A percentile compares a stretch with the other conserved stretches of the same genome.
Evolutionary conservation across 345 rosid genomes (phyloP).

Genomic region (Populus simonii): DNA sequence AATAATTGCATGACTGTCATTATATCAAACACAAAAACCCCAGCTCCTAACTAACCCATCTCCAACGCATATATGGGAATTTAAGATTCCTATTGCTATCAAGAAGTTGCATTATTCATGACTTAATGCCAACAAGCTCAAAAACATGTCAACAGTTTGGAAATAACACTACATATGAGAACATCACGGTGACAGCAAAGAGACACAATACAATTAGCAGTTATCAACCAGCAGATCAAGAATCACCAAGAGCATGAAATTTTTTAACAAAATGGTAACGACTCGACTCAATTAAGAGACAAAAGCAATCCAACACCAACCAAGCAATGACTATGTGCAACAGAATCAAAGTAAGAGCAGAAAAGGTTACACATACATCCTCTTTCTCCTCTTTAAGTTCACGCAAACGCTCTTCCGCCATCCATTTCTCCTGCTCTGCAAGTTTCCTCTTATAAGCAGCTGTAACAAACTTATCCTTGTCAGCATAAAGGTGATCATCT

Average conservation of each 20-base stretch:
- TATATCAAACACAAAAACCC: not conserved
- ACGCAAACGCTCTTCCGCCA: conserved; percentile 65
- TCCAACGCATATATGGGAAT: not conserved
- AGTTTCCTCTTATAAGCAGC: conserved; percentile 80
- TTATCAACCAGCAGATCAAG: not conserved
- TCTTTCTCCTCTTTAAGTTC: conserved; percentile 79
- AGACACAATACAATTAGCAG: not conserved
- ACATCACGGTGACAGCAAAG: not conserved
- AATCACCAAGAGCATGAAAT: not conserved
- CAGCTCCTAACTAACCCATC: not conserved
- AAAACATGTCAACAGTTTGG: not conserved
- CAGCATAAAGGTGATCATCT: conserved; percentile 83
- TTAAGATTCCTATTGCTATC: not conserved
- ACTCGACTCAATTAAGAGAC: not conserved
- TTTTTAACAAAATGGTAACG: not conserved
- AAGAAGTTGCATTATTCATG: not conserved
- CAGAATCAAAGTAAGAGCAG: not conserved
- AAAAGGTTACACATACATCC: conserved; percentile 52
- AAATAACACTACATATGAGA: not conserved
- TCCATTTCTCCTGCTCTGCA: conserved; percentile 79
- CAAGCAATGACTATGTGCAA: not conserved
- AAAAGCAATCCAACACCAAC: not conserved
- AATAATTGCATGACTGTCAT: not conserved
- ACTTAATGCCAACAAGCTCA: not conserved
- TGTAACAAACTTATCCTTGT: conserved; percentile 79